phyloP scores from a whole-genome alignment of 2,329 filamentous ascomycete species.

The Hypoxylon sp. region DNA sequence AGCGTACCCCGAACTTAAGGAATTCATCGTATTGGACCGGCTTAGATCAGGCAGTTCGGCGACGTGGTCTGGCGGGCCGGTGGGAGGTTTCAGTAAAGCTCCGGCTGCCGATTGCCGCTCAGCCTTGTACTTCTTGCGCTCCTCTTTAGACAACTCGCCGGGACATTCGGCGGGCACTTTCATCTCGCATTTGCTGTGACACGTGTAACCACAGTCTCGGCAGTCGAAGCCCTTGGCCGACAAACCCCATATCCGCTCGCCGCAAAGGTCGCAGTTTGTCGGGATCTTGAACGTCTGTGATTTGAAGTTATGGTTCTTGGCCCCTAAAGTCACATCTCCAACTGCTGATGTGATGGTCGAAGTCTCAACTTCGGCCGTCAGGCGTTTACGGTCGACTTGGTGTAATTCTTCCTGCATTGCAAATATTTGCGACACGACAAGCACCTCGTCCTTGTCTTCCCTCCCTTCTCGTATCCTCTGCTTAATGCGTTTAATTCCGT shows the following conservation, averaged over 20 bases:
- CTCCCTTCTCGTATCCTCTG: constrained; percentile 81
- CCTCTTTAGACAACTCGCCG: constrained; percentile 91
- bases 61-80: constrained; percentile 58
- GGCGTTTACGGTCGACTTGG: constrained; percentile 79
- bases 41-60: constrained; percentile 73
- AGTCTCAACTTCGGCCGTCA: constrained; percentile 92
- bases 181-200: constrained; percentile 98
- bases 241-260: constrained; percentile 95
- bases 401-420: constrained; percentile 84
- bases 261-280: constrained; percentile 96
- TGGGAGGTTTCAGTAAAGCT: constrained; percentile 58
- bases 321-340: constrained; percentile 90
- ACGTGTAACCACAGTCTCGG: constrained; percentile 95
- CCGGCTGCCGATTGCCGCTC: constrained; percentile 84
- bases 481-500: constrained; percentile 75
- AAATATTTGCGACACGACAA: constrained; percentile 84
- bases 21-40: constrained; percentile 88
- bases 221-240: constrained; percentile 97
- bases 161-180: constrained; percentile 97
- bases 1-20: constrained; percentile 86
- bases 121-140: constrained; percentile 90
- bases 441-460: constrained; percentile 88
- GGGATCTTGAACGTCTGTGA: constrained; percentile 99
- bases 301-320: constrained; percentile 97
- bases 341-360: constrained; percentile 90